Evolutionary conservation across 371 early-diverging fungal species (phyloP).

Genomic region (Mucor plumbeus): DNA sequence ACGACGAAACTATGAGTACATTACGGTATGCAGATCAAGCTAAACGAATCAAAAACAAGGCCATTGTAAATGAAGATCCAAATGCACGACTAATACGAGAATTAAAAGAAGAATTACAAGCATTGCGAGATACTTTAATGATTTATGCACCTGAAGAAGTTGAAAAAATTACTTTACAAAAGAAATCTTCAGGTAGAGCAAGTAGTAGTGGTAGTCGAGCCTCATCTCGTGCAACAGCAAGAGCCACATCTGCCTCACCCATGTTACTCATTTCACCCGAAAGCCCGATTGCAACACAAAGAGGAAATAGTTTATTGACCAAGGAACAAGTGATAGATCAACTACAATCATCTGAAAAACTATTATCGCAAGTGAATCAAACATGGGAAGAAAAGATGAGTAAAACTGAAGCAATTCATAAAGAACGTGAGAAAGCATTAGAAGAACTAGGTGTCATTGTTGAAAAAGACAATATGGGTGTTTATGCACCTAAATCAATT

Average conservation of each 20-base stretch:
- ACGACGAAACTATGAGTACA: constrained; percentile 89
- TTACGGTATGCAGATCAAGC: constrained; percentile 93
- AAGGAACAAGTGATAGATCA: constrained; percentile 69
- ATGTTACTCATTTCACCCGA: constrained; percentile 28
- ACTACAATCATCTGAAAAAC: constrained; percentile 42
- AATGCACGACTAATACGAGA: constrained; percentile 79
- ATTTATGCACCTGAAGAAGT: constrained; percentile 59
- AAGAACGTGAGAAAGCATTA: constrained; percentile 73
- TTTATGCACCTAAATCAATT: constrained; percentile 78
- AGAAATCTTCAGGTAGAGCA: constrained; percentile 9
- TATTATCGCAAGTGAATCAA: constrained; percentile 41
- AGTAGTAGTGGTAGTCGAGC: constrained; percentile 8
- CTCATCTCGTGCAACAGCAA: constrained; percentile 21
- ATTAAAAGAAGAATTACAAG: constrained; percentile 79
- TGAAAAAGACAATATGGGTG: constrained; percentile 74
- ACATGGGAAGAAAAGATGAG: constrained; percentile 73
- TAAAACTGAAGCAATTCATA: constrained; percentile 73
- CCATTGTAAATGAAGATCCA: constrained; percentile 88
- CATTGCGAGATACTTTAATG: constrained; percentile 66
- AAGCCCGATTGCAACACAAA: constrained; percentile 19
- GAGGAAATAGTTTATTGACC: constrained; percentile 42
- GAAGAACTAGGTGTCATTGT: constrained; percentile 84
- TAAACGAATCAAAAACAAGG: constrained; percentile 86
- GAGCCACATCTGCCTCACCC: constrained; percentile 22
- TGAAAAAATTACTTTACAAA: constrained; percentile 33